Base-by-base conservation (phyloP, 768 basidiomycete species). In the Russula sp. region DNA sequence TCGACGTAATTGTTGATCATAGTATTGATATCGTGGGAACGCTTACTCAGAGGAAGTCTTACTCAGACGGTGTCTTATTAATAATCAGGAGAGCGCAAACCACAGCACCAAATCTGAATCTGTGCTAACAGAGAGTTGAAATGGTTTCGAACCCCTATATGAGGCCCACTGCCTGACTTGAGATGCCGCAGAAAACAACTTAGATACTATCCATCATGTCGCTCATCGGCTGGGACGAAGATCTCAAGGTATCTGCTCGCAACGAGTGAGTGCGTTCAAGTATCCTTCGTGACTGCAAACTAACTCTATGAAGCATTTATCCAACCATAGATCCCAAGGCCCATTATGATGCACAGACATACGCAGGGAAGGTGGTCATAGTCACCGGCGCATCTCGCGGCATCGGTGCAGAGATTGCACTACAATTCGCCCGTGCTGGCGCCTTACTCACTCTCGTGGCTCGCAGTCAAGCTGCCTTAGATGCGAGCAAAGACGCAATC, bases 361-460 rank as follows among this genome's bases (percentile, higher is more conserved):
- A 50, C 25, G 52, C 56, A 56, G 56, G 56, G 7, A 65, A 65
- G 43, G 62, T 65, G 1, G 69, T 67, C 9, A 34, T 70, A 34
- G 62, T 70, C 59, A 70, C 69, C 7, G 69, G 69, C 29, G 61
- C 64, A 3, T 62, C 58, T 10, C 63, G 63, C 18, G 69, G 69
- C 34, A 68, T 70, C 2, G 69, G 69, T 7, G 41, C 58, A 34
- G 67, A 59, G n/a, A 62, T 46, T 10, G 66, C 66, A 2, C 32
- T 60, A 20, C 41, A 56, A 20, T 69, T 65, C 14, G 67, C 64
- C 1, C 51, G 50, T 5, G 63, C 66, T 2, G 69, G 69, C 4
- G 69, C 69, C 5, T 39, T 29, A 2, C 43, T 69, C 13, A 38
- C 66, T 5, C 49, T 69, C 18, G 51, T 56, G 4, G 51, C 51